Base-by-base conservation (phyloP, 2,329 filamentous ascomycete genomes). In the Aspergillus vadensis region DNA sequence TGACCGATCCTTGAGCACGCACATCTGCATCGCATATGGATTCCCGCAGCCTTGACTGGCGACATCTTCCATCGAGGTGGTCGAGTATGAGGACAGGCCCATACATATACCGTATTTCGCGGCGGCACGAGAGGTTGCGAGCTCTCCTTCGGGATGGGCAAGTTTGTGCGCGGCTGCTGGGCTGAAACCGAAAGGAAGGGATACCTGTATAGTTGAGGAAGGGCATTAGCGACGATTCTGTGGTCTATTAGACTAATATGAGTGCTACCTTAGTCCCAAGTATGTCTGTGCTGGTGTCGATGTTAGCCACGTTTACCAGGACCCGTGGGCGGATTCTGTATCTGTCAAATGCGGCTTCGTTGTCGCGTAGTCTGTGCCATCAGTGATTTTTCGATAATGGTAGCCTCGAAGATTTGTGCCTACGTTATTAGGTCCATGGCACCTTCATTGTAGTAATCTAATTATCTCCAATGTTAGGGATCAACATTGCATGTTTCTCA, bases 401-500 rank as follows among this genome's bases (percentile, higher is more conserved):
- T 32, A 15, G 15, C 23, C 7, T 19, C 12, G 3, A 4, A 8
- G 7, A 12, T 9, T 2, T 5, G 10, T 32, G 60, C 67, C 27
- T 67, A 78, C 75, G 82, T 85, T 56, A 81, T 72, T 23, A 83
- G 73, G 63, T 84, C 82, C 74, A 85, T 85, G 5, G 83, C 82
- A 5, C 84, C 84, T 61, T 82, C 83, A 67, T 86, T 85, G 70
- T 82, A 86, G 72, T 85, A 86, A 54, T 85, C 83, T 79, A 61
- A 7, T 3, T 2, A 12, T 4, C 15, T 1, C 19, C 17, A 51
- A 12, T 41, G 21, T 5, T 23, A 14, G 25, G 3, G 2, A 21
- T 14, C 5, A 10, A 2, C 2, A 15, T 2, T 23, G 4, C 1
- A 23, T 41, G 17, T 5, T 36, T 15, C 1, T 2, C 12, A 14